A percentile compares a stretch with the other conserved stretches of the same genome.
phyloP scores from a whole-genome alignment of 805 yeast genomes.

The Candida germanica region DNA sequence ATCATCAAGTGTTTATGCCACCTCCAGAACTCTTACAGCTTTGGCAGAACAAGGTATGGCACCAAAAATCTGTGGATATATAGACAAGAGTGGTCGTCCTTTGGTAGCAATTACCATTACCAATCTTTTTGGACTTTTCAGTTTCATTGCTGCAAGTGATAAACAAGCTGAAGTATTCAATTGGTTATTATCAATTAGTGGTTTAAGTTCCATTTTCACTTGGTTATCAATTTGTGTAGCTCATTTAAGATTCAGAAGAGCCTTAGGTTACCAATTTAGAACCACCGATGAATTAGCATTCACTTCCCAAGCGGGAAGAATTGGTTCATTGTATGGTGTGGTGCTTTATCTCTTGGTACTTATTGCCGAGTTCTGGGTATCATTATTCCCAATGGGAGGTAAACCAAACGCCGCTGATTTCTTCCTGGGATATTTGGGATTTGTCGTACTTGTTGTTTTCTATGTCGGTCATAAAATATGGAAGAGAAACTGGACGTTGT shows the following conservation, averaged over 20 bases:
- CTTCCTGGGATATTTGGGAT: conserved; percentile 37
- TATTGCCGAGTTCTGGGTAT: conserved; percentile 43
- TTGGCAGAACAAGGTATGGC: conserved; percentile 65
- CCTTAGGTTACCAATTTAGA: conserved; percentile 32
- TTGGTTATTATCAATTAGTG: conserved; percentile 42
- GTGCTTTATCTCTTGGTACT: conserved; percentile 32
- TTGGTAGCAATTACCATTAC: conserved; percentile 58
- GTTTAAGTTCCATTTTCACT: conserved; percentile 39
- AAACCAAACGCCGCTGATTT: conserved; percentile 33
- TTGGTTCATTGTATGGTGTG: conserved; percentile 35
- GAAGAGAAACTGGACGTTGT: conserved; percentile 37
- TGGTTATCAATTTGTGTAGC: conserved; percentile 42
- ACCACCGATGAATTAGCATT: conserved; percentile 33
- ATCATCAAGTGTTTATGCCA: conserved; percentile 66
- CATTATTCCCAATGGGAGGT: conserved; percentile 38
- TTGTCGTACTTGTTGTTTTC: conserved; percentile 33
- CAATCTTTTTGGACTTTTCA: conserved; percentile 53
- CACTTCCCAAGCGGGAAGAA: conserved; percentile 35
- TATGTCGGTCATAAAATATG: conserved; percentile 41
- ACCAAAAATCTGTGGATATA: conserved; percentile 59
- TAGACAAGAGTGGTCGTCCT: conserved; percentile 80
- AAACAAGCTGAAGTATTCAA: conserved; percentile 38
- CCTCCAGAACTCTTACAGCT: conserved; percentile 66
- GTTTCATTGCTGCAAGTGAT: conserved; percentile 48
- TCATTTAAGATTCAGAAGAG: conserved; percentile 39